Evolutionary conservation across 306 rosid species (phyloP).

Genomic region (Inga leiocalycina): DNA sequence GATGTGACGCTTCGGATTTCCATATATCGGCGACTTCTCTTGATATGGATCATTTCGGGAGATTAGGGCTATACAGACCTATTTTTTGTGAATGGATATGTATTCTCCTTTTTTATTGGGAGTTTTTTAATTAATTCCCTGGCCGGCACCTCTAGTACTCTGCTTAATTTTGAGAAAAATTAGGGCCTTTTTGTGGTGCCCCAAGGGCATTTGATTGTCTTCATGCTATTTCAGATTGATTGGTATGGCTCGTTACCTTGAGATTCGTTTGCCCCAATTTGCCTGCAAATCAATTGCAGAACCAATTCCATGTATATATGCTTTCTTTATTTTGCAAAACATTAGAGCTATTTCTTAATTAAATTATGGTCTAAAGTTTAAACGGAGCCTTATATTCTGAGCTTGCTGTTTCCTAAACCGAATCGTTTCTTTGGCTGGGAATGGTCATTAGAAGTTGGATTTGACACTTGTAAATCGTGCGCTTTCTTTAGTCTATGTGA

Average conservation of each 20-base stretch:
- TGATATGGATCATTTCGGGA: neutral
- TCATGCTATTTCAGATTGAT: neutral
- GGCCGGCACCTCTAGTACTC: neutral
- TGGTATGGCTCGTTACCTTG: neutral
- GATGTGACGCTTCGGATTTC: slow-evolving; percentile 2
- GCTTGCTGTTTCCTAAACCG: neutral
- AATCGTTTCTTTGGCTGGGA: slow-evolving; percentile 1
- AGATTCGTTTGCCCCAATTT: neutral
- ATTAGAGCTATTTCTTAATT: neutral
- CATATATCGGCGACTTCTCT: neutral
- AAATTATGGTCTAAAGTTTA: neutral
- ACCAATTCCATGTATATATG: neutral
- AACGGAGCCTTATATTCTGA: neutral
- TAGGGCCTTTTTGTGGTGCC: neutral
- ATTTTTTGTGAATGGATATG: neutral
- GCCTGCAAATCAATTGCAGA: neutral
- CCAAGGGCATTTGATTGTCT: neutral
- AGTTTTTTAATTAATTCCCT: neutral
- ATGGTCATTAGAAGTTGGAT: neutral
- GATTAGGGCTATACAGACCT: neutral
- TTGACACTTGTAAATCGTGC: neutral
- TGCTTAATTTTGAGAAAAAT: neutral
- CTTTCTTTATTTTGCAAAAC: neutral
- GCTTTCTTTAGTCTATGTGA: neutral
- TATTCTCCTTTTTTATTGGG: neutral